Percentiles rank a stretch among this genome's conserved stretches.
Evolutionary conservation across 1,284 basidiomycete species (phyloP).

Genomic region (Macrocystidia cucumis): DNA sequence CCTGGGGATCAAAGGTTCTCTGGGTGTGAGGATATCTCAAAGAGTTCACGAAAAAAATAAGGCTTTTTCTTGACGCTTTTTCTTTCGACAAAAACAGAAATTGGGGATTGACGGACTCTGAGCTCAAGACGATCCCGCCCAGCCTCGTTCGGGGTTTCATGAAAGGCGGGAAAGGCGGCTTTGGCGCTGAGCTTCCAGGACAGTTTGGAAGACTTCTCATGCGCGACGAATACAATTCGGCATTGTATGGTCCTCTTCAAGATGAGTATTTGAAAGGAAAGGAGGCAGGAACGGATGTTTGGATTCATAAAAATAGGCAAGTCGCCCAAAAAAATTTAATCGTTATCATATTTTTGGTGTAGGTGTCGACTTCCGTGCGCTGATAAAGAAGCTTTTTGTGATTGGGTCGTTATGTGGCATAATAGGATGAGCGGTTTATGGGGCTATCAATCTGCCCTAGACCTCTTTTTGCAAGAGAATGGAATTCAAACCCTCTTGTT

Average conservation of each 20-base stretch:
- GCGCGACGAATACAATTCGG: slow-evolving; percentile 44
- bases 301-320: slow-evolving; percentile 70
- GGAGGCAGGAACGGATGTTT: slow-evolving; percentile 50
- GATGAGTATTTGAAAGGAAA: slow-evolving; percentile 43
- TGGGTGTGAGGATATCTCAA: slow-evolving; percentile 44
- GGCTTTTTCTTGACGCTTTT: neutral
- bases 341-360: no score
- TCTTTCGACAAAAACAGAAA: slow-evolving; percentile 49
- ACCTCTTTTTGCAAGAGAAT: slow-evolving; percentile 53
- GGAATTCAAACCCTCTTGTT: slow-evolving; percentile 58
- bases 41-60: slow-evolving; percentile 1
- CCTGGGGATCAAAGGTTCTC: slow-evolving; percentile 50
- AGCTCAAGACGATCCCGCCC: slow-evolving; percentile 55
- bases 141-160: slow-evolving; percentile 43
- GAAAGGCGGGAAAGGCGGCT: slow-evolving; percentile 42
- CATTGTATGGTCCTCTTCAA: slow-evolving; percentile 54
- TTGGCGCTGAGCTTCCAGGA: slow-evolving; percentile 48
- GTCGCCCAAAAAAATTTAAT: slow-evolving; percentile 10
- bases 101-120: slow-evolving; percentile 61
- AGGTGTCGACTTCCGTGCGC: neutral
- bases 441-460: slow-evolving; percentile 52
- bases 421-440: slow-evolving; percentile 60
- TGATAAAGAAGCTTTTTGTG: neutral
- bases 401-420: neutral
- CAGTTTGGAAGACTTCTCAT: slow-evolving; percentile 54